Base-by-base conservation (phyloP, 768 basidiomycete genomes). In the Amanita muscaria region DNA sequence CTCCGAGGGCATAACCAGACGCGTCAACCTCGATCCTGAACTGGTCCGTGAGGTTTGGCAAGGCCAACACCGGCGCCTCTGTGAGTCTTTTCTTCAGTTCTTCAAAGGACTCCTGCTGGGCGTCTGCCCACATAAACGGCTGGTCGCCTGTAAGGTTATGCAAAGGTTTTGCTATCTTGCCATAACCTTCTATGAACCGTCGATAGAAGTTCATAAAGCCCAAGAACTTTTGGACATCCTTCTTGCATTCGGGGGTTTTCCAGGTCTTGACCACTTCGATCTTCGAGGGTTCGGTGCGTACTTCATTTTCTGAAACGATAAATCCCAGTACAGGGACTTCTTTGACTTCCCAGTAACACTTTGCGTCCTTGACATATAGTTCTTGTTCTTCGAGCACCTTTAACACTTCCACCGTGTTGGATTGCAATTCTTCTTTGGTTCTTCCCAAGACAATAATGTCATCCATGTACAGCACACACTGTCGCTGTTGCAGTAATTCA, bases 201-300 rank as follows among this genome's bases (percentile, higher is more conserved):
- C 54, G 44, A 19, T 64, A 64, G 25, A 60, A 65, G 19, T 63
- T 62, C 2, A 52, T 18, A 11, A 70, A 68, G 0, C 70, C 64
- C 0, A 68, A 47, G 42, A 72, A 70, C 0, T 48, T 51, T 35
- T 63, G 65, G 0, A 69, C 6, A 7, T 66, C 55, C 1, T 45
- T 50, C 16, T 62, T 46, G 3, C 25, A 50, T 0, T 12, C 40
- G 0, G 69, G 65, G 36, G 21, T 12, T 29, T 29, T 29, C 27
- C 27, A 29, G 27, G 6, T 12, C 27, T 29, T 29, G 12, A 29
- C 12, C 7, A 29, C 27, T 12, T 29, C 12, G 27, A 12, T 29
- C 12, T 29, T 29, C 12, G 27, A 29, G 5, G 5, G 6, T 36
- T 36, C 35, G 6, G n/a, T 36, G 21, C n/a, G 7, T 6, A 36